Conservation (phyloP, 352 stramenopile genomes). For the Pythium coloratum region DNA sequence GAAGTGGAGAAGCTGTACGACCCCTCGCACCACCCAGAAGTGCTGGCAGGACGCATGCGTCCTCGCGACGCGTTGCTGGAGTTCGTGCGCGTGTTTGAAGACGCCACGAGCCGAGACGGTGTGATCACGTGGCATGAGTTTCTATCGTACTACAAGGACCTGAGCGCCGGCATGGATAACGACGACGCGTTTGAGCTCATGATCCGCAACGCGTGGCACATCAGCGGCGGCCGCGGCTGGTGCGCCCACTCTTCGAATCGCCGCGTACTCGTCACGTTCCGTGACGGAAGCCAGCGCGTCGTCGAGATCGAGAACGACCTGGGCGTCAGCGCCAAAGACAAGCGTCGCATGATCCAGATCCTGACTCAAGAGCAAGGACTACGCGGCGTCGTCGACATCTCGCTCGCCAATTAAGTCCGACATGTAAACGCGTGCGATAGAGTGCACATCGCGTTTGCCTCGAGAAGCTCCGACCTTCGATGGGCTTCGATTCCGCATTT, state of each 20-base stretch:
- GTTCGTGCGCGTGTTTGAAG: slow-evolving; percentile 79
- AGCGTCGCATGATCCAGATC: slow-evolving; percentile 51
- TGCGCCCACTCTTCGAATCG: slow-evolving; percentile 75
- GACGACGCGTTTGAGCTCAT: slow-evolving; percentile 90
- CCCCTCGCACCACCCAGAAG: slow-evolving; percentile 77
- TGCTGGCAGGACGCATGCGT: slow-evolving; percentile 60
- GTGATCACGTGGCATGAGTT: slow-evolving; percentile 85
- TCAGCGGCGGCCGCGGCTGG: slow-evolving; percentile 76
- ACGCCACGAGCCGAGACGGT: slow-evolving; percentile 37
- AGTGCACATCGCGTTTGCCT: background rate
- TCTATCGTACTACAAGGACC: slow-evolving; percentile 89
- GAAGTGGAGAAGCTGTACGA: slow-evolving; percentile 80
- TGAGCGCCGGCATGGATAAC: slow-evolving; percentile 71
- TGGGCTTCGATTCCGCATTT: background rate
- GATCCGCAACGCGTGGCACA: slow-evolving; percentile 84
- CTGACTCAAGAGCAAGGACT: slow-evolving; percentile 52
- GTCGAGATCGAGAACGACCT: slow-evolving; percentile 75
- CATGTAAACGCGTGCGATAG: background rate
- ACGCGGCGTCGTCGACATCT: slow-evolving; percentile 52
- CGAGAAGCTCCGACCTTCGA: background rate
- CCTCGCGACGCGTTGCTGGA: slow-evolving; percentile 74
- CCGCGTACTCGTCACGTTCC: slow-evolving; percentile 70
- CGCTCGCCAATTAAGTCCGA: slow-evolving; percentile 34
- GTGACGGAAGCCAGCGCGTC: slow-evolving; percentile 65
- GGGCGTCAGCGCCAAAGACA: slow-evolving; percentile 45